A percentile compares a stretch with the other conserved stretches of the same genome.
Evolutionary conservation across 345 rosid genomes (phyloP).

Genomic region (Aquilaria sinensis): DNA sequence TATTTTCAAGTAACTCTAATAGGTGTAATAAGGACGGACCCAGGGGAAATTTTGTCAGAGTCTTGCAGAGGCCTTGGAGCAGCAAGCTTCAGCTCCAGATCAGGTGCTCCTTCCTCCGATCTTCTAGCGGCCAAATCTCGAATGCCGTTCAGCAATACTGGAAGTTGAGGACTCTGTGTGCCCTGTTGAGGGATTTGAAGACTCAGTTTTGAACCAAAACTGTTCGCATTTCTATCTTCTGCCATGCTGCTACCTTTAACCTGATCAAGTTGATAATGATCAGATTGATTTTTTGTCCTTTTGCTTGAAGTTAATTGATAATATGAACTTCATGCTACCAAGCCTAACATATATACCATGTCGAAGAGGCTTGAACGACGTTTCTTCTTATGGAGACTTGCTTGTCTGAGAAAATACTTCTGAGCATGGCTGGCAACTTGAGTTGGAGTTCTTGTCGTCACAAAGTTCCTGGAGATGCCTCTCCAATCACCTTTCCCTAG

Average conservation of each 20-base stretch:
- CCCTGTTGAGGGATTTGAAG: slow-evolving; percentile 1
- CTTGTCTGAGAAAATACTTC: slow-evolving; percentile 55
- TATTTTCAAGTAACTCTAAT: slow-evolving; percentile 33
- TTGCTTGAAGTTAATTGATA: too few species aligned
- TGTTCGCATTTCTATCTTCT: background rate
- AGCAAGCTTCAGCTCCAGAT: slow-evolving; percentile 50
- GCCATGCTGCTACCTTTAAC: slow-evolving; percentile 10
- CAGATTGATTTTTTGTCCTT: background rate
- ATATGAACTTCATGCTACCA: too few species aligned
- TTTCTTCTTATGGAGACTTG: slow-evolving; percentile 41
- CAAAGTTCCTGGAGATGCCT: slow-evolving; percentile 56
- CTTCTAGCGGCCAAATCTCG: slow-evolving; percentile 10
- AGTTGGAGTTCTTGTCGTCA: slow-evolving; percentile 61
- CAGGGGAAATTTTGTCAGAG: slow-evolving; percentile 16
- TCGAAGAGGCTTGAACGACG: slow-evolving; percentile 65
- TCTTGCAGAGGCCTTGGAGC: slow-evolving; percentile 26
- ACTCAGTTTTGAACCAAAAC: slow-evolving; percentile 5
- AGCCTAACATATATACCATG: slow-evolving; percentile 21
- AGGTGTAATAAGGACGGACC: slow-evolving; percentile 22
- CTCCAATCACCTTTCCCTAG: slow-evolving; percentile 78
- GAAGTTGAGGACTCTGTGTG: background rate
- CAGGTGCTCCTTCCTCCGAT: slow-evolving; percentile 18
- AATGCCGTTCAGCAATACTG: slow-evolving; percentile 6
- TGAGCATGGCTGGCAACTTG: slow-evolving; percentile 82
- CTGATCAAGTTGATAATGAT: slow-evolving; percentile 11